Evolutionary conservation across 176 grass and related monocot genomes (phyloP).

Genomic region (Panicum miliaceum): DNA sequence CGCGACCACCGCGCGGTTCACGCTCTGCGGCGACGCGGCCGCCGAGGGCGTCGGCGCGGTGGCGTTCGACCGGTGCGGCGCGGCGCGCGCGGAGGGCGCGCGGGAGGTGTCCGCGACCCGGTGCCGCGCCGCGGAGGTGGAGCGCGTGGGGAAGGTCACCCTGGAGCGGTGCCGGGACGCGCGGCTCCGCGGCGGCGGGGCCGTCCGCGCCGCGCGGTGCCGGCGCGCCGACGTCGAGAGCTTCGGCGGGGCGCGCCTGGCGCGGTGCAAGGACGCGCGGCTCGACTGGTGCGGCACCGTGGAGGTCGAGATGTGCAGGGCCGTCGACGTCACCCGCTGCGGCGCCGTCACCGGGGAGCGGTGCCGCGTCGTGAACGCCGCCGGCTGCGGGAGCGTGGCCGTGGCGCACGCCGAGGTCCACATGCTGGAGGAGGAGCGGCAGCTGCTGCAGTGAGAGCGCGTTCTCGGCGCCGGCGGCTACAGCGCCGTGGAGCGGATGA

Average conservation of each 20-base stretch:
- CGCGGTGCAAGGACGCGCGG: constrained; percentile 42
- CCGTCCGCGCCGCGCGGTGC: constrained; percentile 43
- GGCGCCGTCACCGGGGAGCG: constrained; percentile 51
- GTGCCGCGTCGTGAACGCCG: constrained; percentile 54
- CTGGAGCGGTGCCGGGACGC: constrained; percentile 56
- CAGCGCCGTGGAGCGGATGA: neutral
- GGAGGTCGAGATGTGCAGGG: constrained; percentile 52
- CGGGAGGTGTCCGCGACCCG: constrained; percentile 48
- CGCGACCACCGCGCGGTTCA: constrained; percentile 25
- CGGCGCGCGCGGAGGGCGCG: constrained; percentile 46
- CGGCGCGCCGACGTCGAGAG: constrained; percentile 58
- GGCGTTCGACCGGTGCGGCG: constrained; percentile 52
- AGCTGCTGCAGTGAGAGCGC: neutral
- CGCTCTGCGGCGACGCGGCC: constrained; percentile 47
- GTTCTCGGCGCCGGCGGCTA: no score
- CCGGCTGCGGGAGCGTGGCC: constrained; percentile 46
- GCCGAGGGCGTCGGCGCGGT: constrained; percentile 42
- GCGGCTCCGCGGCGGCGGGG: constrained; percentile 41
- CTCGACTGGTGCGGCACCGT: constrained; percentile 64
- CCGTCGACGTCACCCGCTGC: constrained; percentile 54
- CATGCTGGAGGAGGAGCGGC: constrained; percentile 36
- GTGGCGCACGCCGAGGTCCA: constrained; percentile 51
- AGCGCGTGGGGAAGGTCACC: constrained; percentile 48
- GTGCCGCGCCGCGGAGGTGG: constrained; percentile 54
- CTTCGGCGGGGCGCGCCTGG: constrained; percentile 56